Percentiles rank a stretch among this genome's conserved stretches.
phyloP scores from a whole-genome alignment of 306 rosid species.

The Gillenia trifoliata region DNA sequence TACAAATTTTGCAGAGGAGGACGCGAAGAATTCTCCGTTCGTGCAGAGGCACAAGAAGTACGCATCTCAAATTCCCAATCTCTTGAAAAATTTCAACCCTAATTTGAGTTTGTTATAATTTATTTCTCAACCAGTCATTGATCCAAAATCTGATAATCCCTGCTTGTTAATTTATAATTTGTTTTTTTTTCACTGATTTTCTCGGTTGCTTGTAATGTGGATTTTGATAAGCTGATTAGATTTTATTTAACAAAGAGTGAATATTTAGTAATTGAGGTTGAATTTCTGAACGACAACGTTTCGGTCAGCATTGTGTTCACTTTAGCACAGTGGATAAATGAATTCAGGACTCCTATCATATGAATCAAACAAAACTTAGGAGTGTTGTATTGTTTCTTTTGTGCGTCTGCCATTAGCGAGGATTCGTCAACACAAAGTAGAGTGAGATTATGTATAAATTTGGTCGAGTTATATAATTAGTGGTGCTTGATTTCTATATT shows the following conservation, averaged over 20 bases:
- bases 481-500: background rate
- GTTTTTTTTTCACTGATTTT: background rate
- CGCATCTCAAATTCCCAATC: background rate
- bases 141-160: background rate
- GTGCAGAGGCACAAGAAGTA: conserved; percentile 17
- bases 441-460: background rate
- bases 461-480: background rate
- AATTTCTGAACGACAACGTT: background rate
- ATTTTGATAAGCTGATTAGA: background rate
- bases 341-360: background rate
- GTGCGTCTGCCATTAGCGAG: background rate
- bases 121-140: background rate
- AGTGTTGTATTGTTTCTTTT: background rate
- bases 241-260: background rate
- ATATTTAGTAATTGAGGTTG: background rate
- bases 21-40: conserved; percentile 9
- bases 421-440: background rate
- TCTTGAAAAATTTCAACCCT: background rate
- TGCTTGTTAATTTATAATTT: background rate
- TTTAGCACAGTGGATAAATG: background rate
- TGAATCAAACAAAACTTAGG: background rate
- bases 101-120: background rate
- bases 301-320: background rate
- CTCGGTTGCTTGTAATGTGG: background rate
- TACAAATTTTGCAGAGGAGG: conserved; percentile 10